These are phyloP conservation scores for Blastocladiella emersonii DNA, from an alignment of 371 early-diverging fungal species.

Conservation along the genomic window DNA sequence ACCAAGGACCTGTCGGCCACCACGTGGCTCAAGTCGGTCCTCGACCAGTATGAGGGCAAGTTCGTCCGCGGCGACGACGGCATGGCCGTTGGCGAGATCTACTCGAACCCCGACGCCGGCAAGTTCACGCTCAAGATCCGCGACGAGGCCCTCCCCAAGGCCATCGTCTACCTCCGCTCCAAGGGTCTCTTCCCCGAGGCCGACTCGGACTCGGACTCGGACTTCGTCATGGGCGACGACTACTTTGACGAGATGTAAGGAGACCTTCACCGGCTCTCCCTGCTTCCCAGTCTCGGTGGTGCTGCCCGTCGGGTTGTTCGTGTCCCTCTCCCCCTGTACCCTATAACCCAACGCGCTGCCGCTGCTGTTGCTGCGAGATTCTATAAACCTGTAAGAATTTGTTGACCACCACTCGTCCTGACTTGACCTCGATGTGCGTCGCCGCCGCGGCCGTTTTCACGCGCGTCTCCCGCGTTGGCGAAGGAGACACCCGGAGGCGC, in stretches of 20 bases:
- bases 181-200: conserved; percentile 11
- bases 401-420: too few species aligned
- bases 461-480: too few species aligned
- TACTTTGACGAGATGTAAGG: conserved; percentile 2
- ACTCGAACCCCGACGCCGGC: conserved; percentile 8
- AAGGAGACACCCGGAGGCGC: too few species aligned
- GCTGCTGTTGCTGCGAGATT: too few species aligned
- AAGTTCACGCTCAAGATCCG: conserved; percentile 12
- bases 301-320: too few species aligned
- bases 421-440: too few species aligned
- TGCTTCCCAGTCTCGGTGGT: too few species aligned
- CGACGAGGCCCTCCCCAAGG: conserved; percentile 11
- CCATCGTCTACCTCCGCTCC: conserved; percentile 9
- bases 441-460: too few species aligned
- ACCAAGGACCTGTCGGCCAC: conserved; percentile 1
- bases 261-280: too few species aligned
- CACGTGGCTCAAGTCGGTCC: conserved; percentile 7
- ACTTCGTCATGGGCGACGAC: conserved; percentile 12
- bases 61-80: conserved; percentile 6
- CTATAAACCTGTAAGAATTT: too few species aligned
- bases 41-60: conserved; percentile 8
- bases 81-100: conserved; percentile 10
- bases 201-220: conserved; percentile 9
- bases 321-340: too few species aligned
- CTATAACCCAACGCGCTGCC: too few species aligned